phyloP scores from a whole-genome alignment of 73 alveolate species.

The Urostyla sp. region DNA sequence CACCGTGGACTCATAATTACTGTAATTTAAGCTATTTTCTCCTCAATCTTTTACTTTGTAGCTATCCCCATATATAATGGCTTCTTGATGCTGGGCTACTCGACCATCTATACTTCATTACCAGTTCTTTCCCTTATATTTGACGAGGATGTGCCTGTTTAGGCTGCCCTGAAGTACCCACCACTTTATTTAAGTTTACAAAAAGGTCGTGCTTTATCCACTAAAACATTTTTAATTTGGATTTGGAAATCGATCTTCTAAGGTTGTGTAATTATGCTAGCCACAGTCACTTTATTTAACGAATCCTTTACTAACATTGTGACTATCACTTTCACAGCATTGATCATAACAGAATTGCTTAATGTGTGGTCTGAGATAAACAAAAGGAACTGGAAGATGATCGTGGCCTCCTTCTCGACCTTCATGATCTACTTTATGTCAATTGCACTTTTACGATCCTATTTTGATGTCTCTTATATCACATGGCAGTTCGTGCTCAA shows the following conservation, averaged over 20 bases:
- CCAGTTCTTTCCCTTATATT: slow-evolving; percentile 95
- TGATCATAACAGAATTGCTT: slow-evolving; percentile 89
- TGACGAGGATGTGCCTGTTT: slow-evolving; percentile 89
- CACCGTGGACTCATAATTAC: slow-evolving; percentile 98
- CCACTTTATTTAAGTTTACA: slow-evolving; percentile 87
- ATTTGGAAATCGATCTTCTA: slow-evolving; percentile 85
- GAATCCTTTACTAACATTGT: slow-evolving; percentile 91
- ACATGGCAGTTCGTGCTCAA: slow-evolving; percentile 70
- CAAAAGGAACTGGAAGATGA: slow-evolving; percentile 91
- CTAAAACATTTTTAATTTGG: slow-evolving; percentile 95
- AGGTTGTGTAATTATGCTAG: slow-evolving; percentile 89
- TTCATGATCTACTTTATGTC: slow-evolving; percentile 72
- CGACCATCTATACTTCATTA: slow-evolving; percentile 93
- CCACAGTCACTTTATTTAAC: slow-evolving; percentile 84
- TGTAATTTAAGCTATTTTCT: slow-evolving; percentile 89
- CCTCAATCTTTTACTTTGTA: slow-evolving; percentile 88
- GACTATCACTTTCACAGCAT: slow-evolving; percentile 94
- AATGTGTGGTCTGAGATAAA: slow-evolving; percentile 92
- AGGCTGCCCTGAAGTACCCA: slow-evolving; percentile 89
- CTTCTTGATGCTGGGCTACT: slow-evolving; percentile 94
- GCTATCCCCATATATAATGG: slow-evolving; percentile 99
- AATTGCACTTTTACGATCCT: slow-evolving; percentile 69
- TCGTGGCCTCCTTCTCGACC: slow-evolving; percentile 82
- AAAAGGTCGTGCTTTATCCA: slow-evolving; percentile 88
- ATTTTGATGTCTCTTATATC: slow-evolving; percentile 79